Evolutionary conservation across 495 filamentous ascomycete species (phyloP), one percentile per base, ranked within the genome.

Genomic region (Chaetomium tenue): DNA sequence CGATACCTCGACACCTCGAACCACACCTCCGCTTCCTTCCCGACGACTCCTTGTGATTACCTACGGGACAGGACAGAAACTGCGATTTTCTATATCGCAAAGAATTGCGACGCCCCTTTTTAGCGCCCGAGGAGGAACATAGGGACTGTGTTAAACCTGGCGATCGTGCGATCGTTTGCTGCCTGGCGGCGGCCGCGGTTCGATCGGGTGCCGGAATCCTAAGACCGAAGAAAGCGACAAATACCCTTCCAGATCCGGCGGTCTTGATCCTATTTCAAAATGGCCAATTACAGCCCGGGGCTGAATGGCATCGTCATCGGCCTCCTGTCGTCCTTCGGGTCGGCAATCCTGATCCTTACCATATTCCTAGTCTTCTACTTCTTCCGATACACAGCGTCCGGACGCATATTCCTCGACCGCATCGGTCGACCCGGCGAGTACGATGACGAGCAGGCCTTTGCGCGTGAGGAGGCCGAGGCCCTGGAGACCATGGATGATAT

Each of bases 401-500:
- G 94, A 33, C 85, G 94, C 63, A 98, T 98, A 67, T 86, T 98
- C 63, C 83, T 98, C 65, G 93, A 98, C 79, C 87, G 92, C 66
- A 90, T 98, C 73, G 93, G 91, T 47, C 84, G 95, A 61, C 93
- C 94, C 2, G 94, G 94, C 65, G 94, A 97, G 77, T 98, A 89
- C 79, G 94, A 98, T 76, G 94, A 98, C 79, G 94, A 98, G 75
- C 92, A 97, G 75, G 89, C 90, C 30, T 95, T 93, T 76, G 83
- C 85, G 65, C 86, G 89, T 66, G 94, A 98, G 77, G 94, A 98
- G 85, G 92, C 91, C 30, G 92, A 95, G 75, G 94, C 95, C 61
- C 76, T 98, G 73, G 95, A 96, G 79, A 82, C 82, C 60, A 98
- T 98, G 95, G 94, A 97, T 78, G 94, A 98, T 67, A 78, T 97